Base-by-base conservation (phyloP, 1,284 basidiomycete genomes). In the Amylostereum areolatum region DNA sequence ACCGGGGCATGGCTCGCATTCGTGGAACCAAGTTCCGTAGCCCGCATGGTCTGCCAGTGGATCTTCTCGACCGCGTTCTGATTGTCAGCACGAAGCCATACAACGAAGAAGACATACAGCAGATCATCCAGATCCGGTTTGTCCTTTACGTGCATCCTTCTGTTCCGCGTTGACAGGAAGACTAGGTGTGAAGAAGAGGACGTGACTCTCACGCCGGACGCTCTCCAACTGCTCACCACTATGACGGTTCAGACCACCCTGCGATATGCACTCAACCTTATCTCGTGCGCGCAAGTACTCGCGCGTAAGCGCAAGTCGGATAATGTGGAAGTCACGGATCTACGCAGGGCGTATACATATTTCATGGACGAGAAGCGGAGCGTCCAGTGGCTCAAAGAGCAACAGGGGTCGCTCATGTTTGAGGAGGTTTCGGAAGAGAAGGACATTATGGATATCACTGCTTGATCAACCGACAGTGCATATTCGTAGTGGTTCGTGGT, bases 1-100 rank as follows among this genome's bases (percentile, higher is more conserved):
- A 99, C 68, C 80, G 96, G 18, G 96, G 96, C 10, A 92, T 95
- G 78, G 85, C 94, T 6, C 81, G 91, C 46, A 97, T 99, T 67
- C 81, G 96, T 55, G 97, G 96, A 47, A 99, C 96, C 28, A 93
- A 91, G 59, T 93, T 94, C 73, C 84, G 85, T 61, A 89, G 88
- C 55, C 96, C 96, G 1, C 96, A 98, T 64, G 96, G 96, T 43
- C 81, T 99, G 12, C 96, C 96, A 0, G 87, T 92, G 44, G 96
- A 99, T 69, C 74, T 99, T 37, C 79, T 99, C 48, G 96, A 98
- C 70, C 84, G 96, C 35, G 89, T 97, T 46, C 74, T 99, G 55
- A 99, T 99, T 62, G 94, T 99, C 68, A 89, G 85, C 64, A 99
- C 96, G 18, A 85, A 86, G 59, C 83, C 87, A n/a, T 99, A 99